Conservation (phyloP, 371 early-diverging fungal species). For the Chytridium lagenaria region DNA sequence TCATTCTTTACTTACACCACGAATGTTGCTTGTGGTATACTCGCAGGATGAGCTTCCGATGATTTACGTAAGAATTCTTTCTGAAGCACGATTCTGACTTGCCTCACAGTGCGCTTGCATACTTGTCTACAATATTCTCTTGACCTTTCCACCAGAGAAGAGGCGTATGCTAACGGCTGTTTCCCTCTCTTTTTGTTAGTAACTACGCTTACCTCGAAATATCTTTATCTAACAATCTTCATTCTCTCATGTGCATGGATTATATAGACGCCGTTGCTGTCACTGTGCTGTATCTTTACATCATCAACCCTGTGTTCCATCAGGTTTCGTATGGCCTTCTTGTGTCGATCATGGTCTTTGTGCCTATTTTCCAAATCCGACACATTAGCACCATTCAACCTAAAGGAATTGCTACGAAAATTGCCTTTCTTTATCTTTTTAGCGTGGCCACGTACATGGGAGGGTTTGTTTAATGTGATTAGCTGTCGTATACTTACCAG, state of each 20-base stretch:
- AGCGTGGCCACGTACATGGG: conserved; percentile 10
- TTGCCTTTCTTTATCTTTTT: conserved; percentile 18
- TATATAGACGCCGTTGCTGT: conserved; percentile 65
- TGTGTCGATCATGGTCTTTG: conserved; percentile 54
- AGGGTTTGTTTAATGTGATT: not conserved
- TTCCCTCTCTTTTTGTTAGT: conserved; percentile 37
- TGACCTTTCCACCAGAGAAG: conserved; percentile 34
- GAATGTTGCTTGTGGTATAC: too few species aligned
- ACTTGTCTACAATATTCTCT: conserved; percentile 56
- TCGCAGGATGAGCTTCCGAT: conserved; percentile 69
- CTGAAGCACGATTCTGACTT: not conserved
- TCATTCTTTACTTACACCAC: too few species aligned
- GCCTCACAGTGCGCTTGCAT: conserved; percentile 31
- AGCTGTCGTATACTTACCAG: conserved; percentile 28
- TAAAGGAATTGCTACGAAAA: conserved; percentile 8
- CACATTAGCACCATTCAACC: conserved; percentile 1
- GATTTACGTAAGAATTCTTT: conserved; percentile 42
- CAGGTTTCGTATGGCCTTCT: conserved; percentile 72
- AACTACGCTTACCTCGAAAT: conserved; percentile 41
- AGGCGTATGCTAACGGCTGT: not conserved
- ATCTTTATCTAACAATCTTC: conserved; percentile 34
- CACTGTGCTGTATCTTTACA: conserved; percentile 68
- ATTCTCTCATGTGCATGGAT: conserved; percentile 22
- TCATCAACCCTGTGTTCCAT: conserved; percentile 75
- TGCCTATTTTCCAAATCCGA: conserved; percentile 37